A percentile compares a stretch with the other conserved stretches of the same genome.
phyloP scores from a whole-genome alignment of 176 grass and related monocot genomes.

The Oryza meyeriana region DNA sequence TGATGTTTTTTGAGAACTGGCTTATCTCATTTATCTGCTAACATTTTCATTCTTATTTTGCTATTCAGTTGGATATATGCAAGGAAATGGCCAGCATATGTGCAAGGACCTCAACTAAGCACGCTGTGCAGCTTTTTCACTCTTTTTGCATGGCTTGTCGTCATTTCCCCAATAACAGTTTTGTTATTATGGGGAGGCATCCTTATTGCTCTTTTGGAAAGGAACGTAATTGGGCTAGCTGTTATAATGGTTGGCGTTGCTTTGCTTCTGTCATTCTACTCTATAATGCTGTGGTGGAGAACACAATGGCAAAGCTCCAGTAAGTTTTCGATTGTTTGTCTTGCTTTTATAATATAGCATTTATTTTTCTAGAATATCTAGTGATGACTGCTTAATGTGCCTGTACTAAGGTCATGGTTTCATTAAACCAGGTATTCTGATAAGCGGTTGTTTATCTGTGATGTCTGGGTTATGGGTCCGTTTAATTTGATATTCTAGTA shows the following conservation, averaged over 20 bases:
- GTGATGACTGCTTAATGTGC: background rate
- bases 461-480: background rate
- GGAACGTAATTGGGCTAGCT: conserved; percentile 94
- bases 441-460: background rate
- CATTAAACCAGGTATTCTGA: background rate
- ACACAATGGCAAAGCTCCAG: conserved; percentile 99
- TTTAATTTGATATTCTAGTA: background rate
- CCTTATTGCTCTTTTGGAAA: conserved; percentile 81
- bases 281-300: conserved; percentile 99
- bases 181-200: conserved; percentile 78
- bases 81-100: conserved; percentile 96
- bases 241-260: conserved; percentile 93
- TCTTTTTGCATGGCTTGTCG: conserved; percentile 73
- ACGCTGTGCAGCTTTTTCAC: conserved; percentile 65
- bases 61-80: conserved; percentile 97
- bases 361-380: conserved; percentile 21
- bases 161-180: conserved; percentile 75
- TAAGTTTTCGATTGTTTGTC: conserved; percentile 49
- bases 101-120: conserved; percentile 80
- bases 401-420: background rate
- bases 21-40: conserved; percentile 3
- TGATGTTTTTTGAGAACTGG: background rate
- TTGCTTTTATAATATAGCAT: conserved; percentile 16
- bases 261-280: conserved; percentile 96
- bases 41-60: conserved; percentile 34